Base-by-base conservation (phyloP, 2,329 filamentous ascomycete genomes). In the Alternaria viburni region DNA sequence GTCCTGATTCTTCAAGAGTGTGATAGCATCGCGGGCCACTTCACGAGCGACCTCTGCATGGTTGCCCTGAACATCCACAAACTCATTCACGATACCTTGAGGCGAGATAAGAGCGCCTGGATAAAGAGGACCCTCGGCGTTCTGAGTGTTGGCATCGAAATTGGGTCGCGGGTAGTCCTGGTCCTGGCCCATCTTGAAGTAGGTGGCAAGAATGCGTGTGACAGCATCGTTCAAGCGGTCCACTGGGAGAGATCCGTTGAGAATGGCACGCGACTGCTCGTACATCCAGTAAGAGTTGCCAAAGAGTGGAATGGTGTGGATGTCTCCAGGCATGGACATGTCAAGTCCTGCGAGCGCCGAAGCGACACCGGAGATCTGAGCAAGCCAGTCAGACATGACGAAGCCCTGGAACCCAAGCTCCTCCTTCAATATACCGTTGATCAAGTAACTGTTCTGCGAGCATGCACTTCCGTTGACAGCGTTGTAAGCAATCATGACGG, bases 171-270 rank as follows among this genome's bases (percentile, higher is more conserved):
- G 84, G 7, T 80, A 80, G 46, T 77, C 69, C 52, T 72, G 68
- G 46, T 80, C 77, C 54, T 81, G 79, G n/a, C 77, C 77, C 68
- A 80, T 69, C 57, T 81, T 90, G 75, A 96, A 97, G 91, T 93
- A 97, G 0, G 93, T 85, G 0, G 95, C 94, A 1, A 97, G 90
- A 64, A 97, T 89, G 7, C 94, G 88, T 1, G 93, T 92, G 0
- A 88, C 91, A 89, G 96, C 96, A 75, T 98, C 95, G 70, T 97
- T 92, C 44, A 98, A 80, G 13, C 95, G 87, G 13, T 91, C 89
- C 66, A 96, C 84, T 0, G 95, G 93, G 0, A 97, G 84, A 0
- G 93, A 94, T 1, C 90, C 90, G 69, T 98, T 97, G 46, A 97
- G 83, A 2, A 93, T 87, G 0, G 93, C 87, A 50, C 88, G 88